Conservation (phyloP, 2,329 filamentous ascomycete species). For the Fusarium scirpi region DNA sequence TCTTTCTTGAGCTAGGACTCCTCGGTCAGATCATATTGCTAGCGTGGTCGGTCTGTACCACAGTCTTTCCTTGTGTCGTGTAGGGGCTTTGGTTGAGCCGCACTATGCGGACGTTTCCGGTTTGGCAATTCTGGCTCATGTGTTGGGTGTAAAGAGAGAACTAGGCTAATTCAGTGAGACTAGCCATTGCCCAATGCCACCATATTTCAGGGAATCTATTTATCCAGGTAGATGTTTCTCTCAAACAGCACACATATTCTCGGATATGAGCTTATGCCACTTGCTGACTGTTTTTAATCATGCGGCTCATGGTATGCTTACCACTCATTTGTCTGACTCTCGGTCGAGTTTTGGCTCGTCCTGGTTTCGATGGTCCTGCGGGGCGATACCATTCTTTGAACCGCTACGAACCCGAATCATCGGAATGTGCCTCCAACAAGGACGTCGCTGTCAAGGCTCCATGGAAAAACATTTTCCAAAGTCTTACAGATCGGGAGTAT, state of each 20-base stretch:
- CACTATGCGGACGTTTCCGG: not conserved
- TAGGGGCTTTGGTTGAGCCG: not conserved
- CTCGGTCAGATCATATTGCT: not conserved
- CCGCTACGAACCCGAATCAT: not conserved
- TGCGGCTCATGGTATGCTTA: slow-evolving; percentile 7
- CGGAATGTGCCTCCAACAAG: not conserved
- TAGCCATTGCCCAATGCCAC: not conserved
- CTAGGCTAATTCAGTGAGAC: not conserved
- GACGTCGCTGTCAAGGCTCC: slow-evolving; percentile 8
- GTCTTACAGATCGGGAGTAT: slow-evolving; percentile 29
- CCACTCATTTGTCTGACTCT: not conserved
- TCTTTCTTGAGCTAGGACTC: not conserved
- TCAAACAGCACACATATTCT: not conserved
- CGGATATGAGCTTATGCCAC: not conserved
- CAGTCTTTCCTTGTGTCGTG: too few relatives aligned
- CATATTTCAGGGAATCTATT: not conserved
- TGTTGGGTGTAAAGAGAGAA: not conserved
- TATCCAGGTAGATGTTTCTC: not conserved
- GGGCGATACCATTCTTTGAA: slow-evolving; percentile 20
- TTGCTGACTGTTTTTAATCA: not conserved
- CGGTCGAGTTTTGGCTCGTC: not conserved
- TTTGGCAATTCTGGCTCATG: not conserved
- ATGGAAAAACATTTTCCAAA: slow-evolving; percentile 25
- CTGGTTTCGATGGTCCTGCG: slow-evolving; percentile 13
- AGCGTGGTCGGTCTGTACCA: not conserved